Evolutionary conservation across 2,329 filamentous ascomycete genomes (phyloP).

Genomic region (Phyllosticta citribraziliensis): DNA sequence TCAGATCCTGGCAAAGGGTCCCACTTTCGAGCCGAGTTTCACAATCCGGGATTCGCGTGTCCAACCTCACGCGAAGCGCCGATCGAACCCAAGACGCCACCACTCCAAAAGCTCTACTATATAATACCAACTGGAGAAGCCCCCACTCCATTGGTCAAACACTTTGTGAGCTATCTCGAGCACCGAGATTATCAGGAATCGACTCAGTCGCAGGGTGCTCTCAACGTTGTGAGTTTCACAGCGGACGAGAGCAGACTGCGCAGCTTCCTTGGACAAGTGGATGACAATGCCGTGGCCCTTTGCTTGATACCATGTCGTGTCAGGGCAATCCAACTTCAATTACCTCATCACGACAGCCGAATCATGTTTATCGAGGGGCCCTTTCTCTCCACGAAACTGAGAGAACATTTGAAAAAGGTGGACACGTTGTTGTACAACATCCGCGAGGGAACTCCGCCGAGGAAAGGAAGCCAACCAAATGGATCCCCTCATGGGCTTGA

Average conservation of each 20-base stretch:
- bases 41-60: conserved; percentile 18
- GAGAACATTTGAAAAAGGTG: conserved; percentile 12
- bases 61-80: not conserved
- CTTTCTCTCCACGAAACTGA: conserved; percentile 16
- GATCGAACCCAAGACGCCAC: not conserved
- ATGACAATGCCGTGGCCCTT: conserved; percentile 17
- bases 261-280: conserved; percentile 11
- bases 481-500: not conserved
- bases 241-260: conserved; percentile 16
- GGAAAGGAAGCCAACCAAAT: not conserved
- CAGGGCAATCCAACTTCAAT: conserved; percentile 14
- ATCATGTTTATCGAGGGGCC: conserved; percentile 21
- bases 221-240: conserved; percentile 21
- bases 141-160: conserved; percentile 3
- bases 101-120: conserved; percentile 13
- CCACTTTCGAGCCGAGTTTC: conserved; percentile 30
- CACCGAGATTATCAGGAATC: conserved; percentile 12
- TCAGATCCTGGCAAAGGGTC: conserved; percentile 30
- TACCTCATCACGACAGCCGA: conserved; percentile 14
- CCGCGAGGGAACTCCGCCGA: not conserved
- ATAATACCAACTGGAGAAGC: conserved; percentile 2
- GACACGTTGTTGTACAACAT: not conserved
- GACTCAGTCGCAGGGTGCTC: conserved; percentile 7
- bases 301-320: conserved; percentile 21
- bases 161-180: conserved; percentile 14